These are phyloP conservation scores for Colletotrichum tamarilloi DNA, from an alignment of 2,329 filamentous ascomycete genomes.

Conservation along the genomic window DNA sequence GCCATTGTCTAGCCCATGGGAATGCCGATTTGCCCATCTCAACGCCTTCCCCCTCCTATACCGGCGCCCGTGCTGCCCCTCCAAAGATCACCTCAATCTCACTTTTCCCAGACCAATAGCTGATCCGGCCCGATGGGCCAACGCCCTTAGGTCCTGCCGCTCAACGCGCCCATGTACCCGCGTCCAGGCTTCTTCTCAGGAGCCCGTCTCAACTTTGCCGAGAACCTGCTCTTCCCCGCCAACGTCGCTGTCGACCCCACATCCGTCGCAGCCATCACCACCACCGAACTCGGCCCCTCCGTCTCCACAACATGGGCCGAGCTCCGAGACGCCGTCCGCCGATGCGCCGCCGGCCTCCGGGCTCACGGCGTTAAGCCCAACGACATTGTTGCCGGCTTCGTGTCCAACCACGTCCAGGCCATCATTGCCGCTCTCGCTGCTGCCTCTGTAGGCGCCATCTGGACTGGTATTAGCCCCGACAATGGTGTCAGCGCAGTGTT, in stretches of 20 bases:
- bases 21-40: constrained; percentile 3
- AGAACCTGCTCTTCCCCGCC: constrained; percentile 89
- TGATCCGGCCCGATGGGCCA: constrained; percentile 11
- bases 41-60: not conserved
- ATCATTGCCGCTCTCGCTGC: constrained; percentile 89
- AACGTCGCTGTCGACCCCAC: constrained; percentile 65
- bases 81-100: not conserved
- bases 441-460: constrained; percentile 85
- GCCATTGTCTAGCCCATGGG: not conserved
- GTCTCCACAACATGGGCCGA: constrained; percentile 77
- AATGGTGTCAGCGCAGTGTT: constrained; percentile 92
- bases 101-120: constrained; percentile 1
- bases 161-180: constrained; percentile 80
- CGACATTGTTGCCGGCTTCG: constrained; percentile 76
- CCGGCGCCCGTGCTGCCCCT: not conserved
- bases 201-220: constrained; percentile 88
- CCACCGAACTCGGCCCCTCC: constrained; percentile 77
- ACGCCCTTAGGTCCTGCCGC: constrained; percentile 71
- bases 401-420: constrained; percentile 90
- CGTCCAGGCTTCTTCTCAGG: constrained; percentile 87
- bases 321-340: constrained; percentile 80
- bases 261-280: constrained; percentile 79
- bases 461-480: constrained; percentile 94
- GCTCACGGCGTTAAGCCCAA: constrained; percentile 68
- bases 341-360: constrained; percentile 77